phyloP scores from a whole-genome alignment of 495 filamentous ascomycete genomes.

The Neurospora tetraspora region DNA sequence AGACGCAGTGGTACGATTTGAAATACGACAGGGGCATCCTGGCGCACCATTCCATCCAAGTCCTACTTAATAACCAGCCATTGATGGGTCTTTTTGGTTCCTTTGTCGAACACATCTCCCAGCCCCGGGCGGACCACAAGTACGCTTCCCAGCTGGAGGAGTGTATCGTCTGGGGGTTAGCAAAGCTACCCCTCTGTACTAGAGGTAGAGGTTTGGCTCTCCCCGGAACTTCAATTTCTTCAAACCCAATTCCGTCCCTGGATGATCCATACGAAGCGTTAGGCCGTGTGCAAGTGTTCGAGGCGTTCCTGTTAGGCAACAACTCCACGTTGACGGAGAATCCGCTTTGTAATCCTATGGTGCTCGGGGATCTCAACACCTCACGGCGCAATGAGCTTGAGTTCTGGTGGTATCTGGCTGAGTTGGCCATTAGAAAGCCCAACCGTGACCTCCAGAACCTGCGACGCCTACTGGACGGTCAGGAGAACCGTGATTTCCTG shows the following conservation, averaged over 20 bases:
- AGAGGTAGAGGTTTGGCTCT: conserved; percentile 12
- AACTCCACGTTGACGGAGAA: conserved; percentile 45
- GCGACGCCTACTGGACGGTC: conserved; percentile 60
- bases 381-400: conserved; percentile 53
- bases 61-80: conserved; percentile 47
- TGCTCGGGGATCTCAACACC: conserved; percentile 36
- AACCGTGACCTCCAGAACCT: conserved; percentile 40
- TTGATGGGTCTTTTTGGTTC: conserved; percentile 54
- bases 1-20: conserved; percentile 70
- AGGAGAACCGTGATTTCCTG: conserved; percentile 84
- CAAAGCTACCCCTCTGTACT: conserved; percentile 21
- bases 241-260: conserved; percentile 3
- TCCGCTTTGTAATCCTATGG: conserved; percentile 30
- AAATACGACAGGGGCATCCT: conserved; percentile 26
- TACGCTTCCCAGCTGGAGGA: conserved; percentile 56
- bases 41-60: conserved; percentile 9
- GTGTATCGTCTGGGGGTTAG: conserved; percentile 60
- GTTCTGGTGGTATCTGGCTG: conserved; percentile 71
- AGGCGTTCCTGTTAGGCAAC: conserved; percentile 58
- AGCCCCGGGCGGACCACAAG: conserved; percentile 50
- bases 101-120: conserved; percentile 40
- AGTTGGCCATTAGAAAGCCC: conserved; percentile 47
- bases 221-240: conserved; percentile 14
- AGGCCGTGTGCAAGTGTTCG: conserved; percentile 60
- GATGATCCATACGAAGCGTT: conserved; percentile 53